A percentile compares a stretch with the other conserved stretches of the same genome.
phyloP scores from a whole-genome alignment of 2,329 filamentous ascomycete species.

The Rhinocladiella similis region DNA sequence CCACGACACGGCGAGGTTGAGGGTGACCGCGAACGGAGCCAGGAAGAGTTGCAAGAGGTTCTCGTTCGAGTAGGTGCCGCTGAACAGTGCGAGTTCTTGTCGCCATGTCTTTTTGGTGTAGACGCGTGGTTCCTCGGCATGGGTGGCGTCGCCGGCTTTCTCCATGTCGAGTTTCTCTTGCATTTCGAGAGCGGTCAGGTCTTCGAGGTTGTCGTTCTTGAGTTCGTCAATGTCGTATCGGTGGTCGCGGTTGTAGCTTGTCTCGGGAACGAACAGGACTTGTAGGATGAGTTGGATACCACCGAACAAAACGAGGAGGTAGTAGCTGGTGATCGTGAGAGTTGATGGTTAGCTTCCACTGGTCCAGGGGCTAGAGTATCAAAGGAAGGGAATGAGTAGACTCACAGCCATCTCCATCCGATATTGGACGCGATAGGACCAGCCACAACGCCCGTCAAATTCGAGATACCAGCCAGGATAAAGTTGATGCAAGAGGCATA shows the following conservation, averaged over 20 bases:
- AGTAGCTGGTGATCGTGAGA: conserved; percentile 2
- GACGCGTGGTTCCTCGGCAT: background rate
- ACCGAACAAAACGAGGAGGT: conserved; percentile 30
- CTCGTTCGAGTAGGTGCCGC: conserved; percentile 18
- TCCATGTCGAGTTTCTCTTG: conserved; percentile 12
- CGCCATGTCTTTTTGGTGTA: conserved; percentile 16
- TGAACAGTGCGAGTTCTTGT: conserved; percentile 24
- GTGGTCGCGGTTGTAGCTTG: conserved; percentile 28
- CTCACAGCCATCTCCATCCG: conserved; percentile 24
- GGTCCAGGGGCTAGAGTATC: too few relatives aligned
- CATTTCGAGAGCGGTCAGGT: conserved; percentile 6
- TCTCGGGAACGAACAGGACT: conserved; percentile 32
- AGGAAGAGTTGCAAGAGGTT: conserved; percentile 30
- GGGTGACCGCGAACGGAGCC: conserved; percentile 33
- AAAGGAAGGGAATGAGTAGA: background rate
- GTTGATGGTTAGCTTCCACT: too few relatives aligned
- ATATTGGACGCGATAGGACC: conserved; percentile 25
- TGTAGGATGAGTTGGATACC: conserved; percentile 28
- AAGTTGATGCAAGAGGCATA: conserved; percentile 22
- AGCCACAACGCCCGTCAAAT: conserved; percentile 38
- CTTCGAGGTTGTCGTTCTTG: conserved; percentile 16
- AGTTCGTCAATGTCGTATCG: conserved; percentile 31
- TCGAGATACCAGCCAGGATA: conserved; percentile 19
- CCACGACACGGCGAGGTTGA: conserved; percentile 31
- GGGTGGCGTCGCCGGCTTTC: background rate